Conservation (phyloP, 192 early-diverging fungal genomes). For the Entomortierella parvispora region DNA sequence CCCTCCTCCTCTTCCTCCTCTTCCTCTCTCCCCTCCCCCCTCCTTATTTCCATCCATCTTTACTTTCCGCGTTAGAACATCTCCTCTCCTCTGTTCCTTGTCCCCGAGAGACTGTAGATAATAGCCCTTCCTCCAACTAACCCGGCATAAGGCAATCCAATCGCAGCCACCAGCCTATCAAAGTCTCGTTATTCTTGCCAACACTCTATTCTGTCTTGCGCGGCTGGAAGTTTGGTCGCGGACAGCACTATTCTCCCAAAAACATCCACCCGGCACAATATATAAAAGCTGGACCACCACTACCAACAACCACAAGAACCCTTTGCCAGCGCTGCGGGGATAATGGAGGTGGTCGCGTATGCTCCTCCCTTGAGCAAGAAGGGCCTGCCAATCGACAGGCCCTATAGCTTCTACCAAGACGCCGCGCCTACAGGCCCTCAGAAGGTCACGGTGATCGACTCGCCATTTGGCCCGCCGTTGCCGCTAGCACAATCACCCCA, state of each 20-base stretch:
- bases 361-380: constrained; percentile 27
- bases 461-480: constrained; percentile 40
- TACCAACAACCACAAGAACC: not conserved
- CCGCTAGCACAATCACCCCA: too few species aligned
- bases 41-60: not conserved
- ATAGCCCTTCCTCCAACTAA: too few species aligned
- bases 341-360: constrained; percentile 4
- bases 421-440: constrained; percentile 39
- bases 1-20: not conserved
- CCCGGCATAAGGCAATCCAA: too few species aligned
- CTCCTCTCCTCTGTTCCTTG: not conserved
- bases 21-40: not conserved
- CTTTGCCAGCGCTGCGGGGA: not conserved
- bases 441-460: constrained; percentile 32
- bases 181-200: too few species aligned
- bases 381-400: constrained; percentile 31
- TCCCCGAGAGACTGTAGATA: not conserved
- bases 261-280: too few species aligned
- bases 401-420: constrained; percentile 43
- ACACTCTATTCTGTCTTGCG: too few species aligned
- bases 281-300: not conserved
- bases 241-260: too few species aligned
- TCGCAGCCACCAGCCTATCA: too few species aligned
- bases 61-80: too few species aligned
- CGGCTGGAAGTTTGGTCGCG: too few species aligned